Base-by-base conservation (phyloP, 805 yeast species). In the Ogataea methylovora region DNA sequence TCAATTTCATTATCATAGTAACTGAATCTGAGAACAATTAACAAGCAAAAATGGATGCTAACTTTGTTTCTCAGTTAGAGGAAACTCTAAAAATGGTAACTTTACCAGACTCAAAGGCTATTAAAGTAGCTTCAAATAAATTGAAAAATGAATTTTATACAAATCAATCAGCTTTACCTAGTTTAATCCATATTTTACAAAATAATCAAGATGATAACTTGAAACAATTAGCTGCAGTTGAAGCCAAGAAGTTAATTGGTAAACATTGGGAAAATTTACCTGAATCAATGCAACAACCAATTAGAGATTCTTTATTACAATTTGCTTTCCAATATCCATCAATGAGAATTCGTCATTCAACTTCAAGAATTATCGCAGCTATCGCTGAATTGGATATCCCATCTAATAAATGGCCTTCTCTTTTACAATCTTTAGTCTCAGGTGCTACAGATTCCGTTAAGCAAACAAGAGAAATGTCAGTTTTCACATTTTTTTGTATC, bases 221-320 rank as follows among this genome's bases (percentile, higher is more conserved):
- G 47, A 82, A 84, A 51, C 95, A 87, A 60, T 69, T 92, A 41
- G 94, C 97, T n/a, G 94, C 96, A 41, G 95, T 92, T 42, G 98
- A 92, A 65, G 86, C 88, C 27, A 78, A 95, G 63, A 92, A 92
- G 60, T 73, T 83, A 52, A 76, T 88, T 26, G 53, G 69, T 34
- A 66, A 70, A 44, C 78, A 76, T 52, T 92, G 97, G 97, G 67
- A 60, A 26, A 44, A 49, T 5, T 60, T 71, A 27, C 72, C 69
- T 45, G 74, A 57, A 16, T 41, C 65, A 7, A 53, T 72, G 35
- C 77, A 79, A 60, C 64, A 67, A 27, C 69, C 70, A 37, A 78
- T 92, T 54, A 78, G 84, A 54, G 66, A 67, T 24, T 69, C 90
- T 20, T 60, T 90, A 41, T 69, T 90, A 47, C 68, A 73, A 47